phyloP scores from a whole-genome alignment of 73 alveolate genomes.

The Halteria grandinella region DNA sequence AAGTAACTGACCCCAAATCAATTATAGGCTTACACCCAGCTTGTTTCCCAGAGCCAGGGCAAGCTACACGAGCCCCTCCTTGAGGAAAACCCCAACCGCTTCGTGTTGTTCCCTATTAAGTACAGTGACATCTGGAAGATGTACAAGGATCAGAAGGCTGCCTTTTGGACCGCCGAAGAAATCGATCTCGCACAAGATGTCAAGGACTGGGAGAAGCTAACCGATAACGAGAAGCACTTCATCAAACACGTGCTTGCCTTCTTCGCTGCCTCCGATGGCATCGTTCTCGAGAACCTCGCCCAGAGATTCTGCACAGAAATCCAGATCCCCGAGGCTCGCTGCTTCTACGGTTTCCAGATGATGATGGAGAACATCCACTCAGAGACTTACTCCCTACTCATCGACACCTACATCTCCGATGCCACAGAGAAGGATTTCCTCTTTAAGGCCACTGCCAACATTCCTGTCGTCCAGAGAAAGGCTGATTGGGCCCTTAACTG shows the following conservation, averaged over 20 bases:
- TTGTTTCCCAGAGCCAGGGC: constrained; percentile 45
- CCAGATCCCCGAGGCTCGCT: constrained; percentile 94
- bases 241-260: constrained; percentile 96
- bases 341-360: constrained; percentile 96
- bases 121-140: constrained; percentile 95
- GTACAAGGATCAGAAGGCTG: constrained; percentile 93
- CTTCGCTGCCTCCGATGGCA: constrained; percentile 98
- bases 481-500: constrained; percentile 98
- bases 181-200: constrained; percentile 91
- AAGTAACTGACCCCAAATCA: too few relatives aligned
- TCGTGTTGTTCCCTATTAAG: constrained; percentile 89
- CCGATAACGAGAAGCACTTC: constrained; percentile 90
- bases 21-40: too few relatives aligned
- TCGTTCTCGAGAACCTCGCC: constrained; percentile 94
- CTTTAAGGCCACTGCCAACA: constrained; percentile 86
- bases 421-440: constrained; percentile 77
- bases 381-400: constrained; percentile 92
- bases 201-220: constrained; percentile 91
- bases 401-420: constrained; percentile 89
- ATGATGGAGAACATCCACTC: constrained; percentile 98
- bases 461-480: constrained; percentile 87
- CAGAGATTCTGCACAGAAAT: constrained; percentile 85
- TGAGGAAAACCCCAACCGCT: constrained; percentile 85
- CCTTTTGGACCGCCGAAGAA: constrained; percentile 98
- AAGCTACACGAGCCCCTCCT: constrained; percentile 80